Evolutionary conservation across 2,329 filamentous ascomycete genomes (phyloP), one percentile per base, ranked within the genome.

Genomic region (Verticillium nubilum): DNA sequence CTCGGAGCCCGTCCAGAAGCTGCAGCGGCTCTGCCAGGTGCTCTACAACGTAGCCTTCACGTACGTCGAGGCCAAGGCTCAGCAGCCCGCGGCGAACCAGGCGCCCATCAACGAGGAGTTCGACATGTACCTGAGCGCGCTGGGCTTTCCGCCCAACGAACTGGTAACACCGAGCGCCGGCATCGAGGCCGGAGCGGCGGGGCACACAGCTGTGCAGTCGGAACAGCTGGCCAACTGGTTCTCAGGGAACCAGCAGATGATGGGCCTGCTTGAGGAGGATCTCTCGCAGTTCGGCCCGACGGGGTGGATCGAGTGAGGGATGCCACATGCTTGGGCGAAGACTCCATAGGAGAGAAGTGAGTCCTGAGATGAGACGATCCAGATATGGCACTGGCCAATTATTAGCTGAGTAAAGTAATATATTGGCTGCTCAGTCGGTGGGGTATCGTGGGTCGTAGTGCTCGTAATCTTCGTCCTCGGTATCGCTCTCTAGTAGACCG

Each of bases 401-500:
- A n/a, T n/a, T n/a, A n/a, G n/a, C n/a, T n/a, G 10, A 17, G 33
- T 10, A 23, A 52, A 10, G 6, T 26, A 29, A 37, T 55, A 13
- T n/a, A 17, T 29, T 31, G 4, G 25, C 9, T 17, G 19, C 58
- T 86, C 76, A 88, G 63, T 86, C 80, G 1, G 86, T 88, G 26
- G 86, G 86, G 57, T 76, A 74, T 35, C 79, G 74, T 1, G 86
- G 86, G 64, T 88, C 78, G 69, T 90, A 90, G 56, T 87, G 78
- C 63, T 89, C 84, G 68, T 91, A 90, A 2, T 83, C 87, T 66
- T 91, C 88, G 63, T 89, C 87, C 57, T 90, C 88, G 1, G 81
- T 86, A 65, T 88, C 86, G 63, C 84, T 87, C 69, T 87, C 84
- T 2, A 68, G 72, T n/a, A 57, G 42, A 5, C 42, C 56, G 23